phyloP scores from a whole-genome alignment of 306 rosid genomes.

The Cicer arietinum region DNA sequence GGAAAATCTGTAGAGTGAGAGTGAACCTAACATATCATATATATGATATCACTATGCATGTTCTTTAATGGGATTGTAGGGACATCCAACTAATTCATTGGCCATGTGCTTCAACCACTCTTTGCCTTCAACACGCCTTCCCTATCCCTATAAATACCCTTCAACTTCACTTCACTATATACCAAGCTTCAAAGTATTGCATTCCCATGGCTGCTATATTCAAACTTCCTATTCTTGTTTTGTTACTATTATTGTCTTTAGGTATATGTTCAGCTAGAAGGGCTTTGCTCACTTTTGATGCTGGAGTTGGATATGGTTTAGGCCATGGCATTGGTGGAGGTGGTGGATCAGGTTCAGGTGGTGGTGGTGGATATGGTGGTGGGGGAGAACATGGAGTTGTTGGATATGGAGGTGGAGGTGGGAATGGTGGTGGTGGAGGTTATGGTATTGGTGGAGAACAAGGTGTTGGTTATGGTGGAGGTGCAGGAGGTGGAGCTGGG shows the following conservation, averaged over 20 bases:
- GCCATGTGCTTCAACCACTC: constrained; percentile 66
- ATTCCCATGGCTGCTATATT: constrained; percentile 57
- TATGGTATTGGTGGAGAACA: constrained; percentile 2
- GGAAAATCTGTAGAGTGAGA: not conserved
- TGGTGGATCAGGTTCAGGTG: constrained; percentile 33
- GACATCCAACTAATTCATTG: constrained; percentile 36
- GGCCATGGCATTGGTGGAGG: constrained; percentile 40
- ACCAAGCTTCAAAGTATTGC: constrained; percentile 22
- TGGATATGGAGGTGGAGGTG: constrained; percentile 53
- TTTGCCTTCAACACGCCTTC: constrained; percentile 43
- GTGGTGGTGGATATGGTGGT: constrained; percentile 45
- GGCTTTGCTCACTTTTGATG: constrained; percentile 55
- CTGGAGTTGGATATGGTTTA: constrained; percentile 28
- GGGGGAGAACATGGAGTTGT: constrained; percentile 45
- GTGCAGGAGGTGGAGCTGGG: constrained; percentile 38
- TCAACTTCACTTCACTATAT: constrained; percentile 30
- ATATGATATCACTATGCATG: not conserved
- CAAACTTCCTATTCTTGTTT: constrained; percentile 40
- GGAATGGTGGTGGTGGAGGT: constrained; percentile 24
- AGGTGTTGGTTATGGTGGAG: constrained; percentile 44
- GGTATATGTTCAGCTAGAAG: constrained; percentile 67
- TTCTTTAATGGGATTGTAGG: constrained; percentile 48
- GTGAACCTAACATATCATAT: not conserved
- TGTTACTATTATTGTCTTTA: constrained; percentile 56
- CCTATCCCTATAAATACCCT: constrained; percentile 59